Percentiles rank a stretch among this genome's conserved stretches.
Conservation (phyloP, 768 basidiomycete species). For the Krasilnikovozyma curviuscula region DNA sequence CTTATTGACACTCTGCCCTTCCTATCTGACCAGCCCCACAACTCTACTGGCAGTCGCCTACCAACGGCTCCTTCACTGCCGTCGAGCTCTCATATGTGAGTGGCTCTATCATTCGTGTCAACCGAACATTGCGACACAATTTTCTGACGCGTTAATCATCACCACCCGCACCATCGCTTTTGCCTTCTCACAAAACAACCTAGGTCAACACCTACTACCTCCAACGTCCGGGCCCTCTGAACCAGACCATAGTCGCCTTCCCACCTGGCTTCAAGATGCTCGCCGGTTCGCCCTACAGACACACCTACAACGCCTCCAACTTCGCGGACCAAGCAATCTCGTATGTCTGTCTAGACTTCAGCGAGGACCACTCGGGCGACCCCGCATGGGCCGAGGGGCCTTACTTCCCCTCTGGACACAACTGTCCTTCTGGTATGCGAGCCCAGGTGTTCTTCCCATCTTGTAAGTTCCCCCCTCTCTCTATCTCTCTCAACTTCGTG, state of each 20-base stretch:
- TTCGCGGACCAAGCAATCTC: conserved; percentile 29
- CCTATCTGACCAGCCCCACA: no score
- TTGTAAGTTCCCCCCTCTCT: neutral
- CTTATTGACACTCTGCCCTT: no score
- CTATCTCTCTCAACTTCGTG: no score
- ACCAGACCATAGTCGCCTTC: conserved; percentile 25
- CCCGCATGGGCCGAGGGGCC: conserved; percentile 22
- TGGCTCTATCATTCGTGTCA: no score
- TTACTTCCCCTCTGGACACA: conserved; percentile 10
- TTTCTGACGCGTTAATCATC: no score
- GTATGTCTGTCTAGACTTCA: conserved; percentile 31
- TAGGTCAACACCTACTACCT: conserved; percentile 23
- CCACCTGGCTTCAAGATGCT: conserved; percentile 29
- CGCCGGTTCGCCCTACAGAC: conserved; percentile 28
- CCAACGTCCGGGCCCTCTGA: conserved; percentile 20
- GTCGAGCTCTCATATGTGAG: no score
- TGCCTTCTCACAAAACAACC: no score
- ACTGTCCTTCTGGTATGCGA: conserved; percentile 26
- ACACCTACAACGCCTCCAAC: conserved; percentile 32
- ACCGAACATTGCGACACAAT: no score
- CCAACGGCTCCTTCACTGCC: neutral
- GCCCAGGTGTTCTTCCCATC: conserved; percentile 28
- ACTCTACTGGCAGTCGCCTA: neutral
- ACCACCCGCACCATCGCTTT: no score
- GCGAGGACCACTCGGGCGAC: conserved; percentile 11